Evolutionary conservation across 2,329 filamentous ascomycete species (phyloP), one percentile per base, ranked within the genome.

Genomic region (Thermothelomyces thermophilus): DNA sequence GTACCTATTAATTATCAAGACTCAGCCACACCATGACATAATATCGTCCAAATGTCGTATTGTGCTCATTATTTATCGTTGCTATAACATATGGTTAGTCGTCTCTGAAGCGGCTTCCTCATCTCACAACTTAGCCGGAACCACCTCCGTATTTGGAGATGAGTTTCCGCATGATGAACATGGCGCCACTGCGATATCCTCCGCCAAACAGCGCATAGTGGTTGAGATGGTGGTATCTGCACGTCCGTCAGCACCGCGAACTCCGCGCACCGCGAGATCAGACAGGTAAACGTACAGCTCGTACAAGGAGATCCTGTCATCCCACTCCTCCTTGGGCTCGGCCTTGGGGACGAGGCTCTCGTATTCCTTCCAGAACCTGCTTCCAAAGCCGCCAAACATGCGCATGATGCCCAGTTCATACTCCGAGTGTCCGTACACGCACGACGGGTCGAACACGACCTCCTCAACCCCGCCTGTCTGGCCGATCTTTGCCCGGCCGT

Each of bases 371-470:
- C 86, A 82, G 61, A 95, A 95, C 1, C 63, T 66, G 0, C 66
- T 60, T 0, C 82, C 82, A 66, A 94, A 95, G 0, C 91, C 91
- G 0, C 90, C 90, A 75, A 96, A 97, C 90, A 96, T 95, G 45
- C 78, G 80, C 90, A 96, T 96, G 58, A 95, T 95, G 0, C 91
- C 91, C 46, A 95, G 71, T 58, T 96, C 91, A 66, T 84, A 96
- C 71, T 97, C 91, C 1, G 77, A 85, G 64, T 96, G 90, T 1
- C 84, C 88, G 63, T 94, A 96, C 56, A 86, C 86, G 36, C 82
- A 78, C 2, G 84, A 85, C 0, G 90, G 82, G 63, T 96, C 91
- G 63, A 83, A 96, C 1, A 95, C 80, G 1, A 95, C 80, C 56
- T 90, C 84, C 57, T 90, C 86, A 0, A 74, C 68, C 1, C 71